Evolutionary conservation across 768 basidiomycete genomes (phyloP).

Genomic region (Leccinum sublutescens): DNA sequence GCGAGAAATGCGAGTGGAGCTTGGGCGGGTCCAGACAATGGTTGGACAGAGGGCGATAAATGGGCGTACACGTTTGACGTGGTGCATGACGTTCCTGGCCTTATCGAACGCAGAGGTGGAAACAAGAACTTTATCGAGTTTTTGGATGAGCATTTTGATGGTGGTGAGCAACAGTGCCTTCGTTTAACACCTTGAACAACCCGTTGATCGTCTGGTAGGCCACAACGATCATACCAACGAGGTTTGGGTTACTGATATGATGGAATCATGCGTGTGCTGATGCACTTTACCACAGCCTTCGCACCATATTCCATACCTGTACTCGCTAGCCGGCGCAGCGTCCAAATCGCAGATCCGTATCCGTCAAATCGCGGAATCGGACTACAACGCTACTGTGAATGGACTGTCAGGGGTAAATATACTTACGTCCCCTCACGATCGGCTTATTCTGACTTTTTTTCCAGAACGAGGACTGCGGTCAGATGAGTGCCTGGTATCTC

Average conservation of each 20-base stretch:
- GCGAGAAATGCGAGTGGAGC: slow-evolving; percentile 64
- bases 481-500: slow-evolving; percentile 89
- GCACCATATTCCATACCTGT: slow-evolving; percentile 84
- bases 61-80: slow-evolving; percentile 82
- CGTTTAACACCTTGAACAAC: background rate
- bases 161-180: slow-evolving; percentile 33
- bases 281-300: slow-evolving; percentile 53
- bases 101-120: slow-evolving; percentile 66
- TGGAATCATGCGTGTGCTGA: slow-evolving; percentile 4
- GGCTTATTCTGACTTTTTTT: background rate
- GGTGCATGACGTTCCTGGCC: slow-evolving; percentile 62
- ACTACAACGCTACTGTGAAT: slow-evolving; percentile 67
- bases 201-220: slow-evolving; percentile 37
- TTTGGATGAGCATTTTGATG: slow-evolving; percentile 56
- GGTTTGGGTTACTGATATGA: slow-evolving; percentile 24
- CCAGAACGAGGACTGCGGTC: slow-evolving; percentile 87
- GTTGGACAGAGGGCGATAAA: slow-evolving; percentile 83
- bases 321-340: slow-evolving; percentile 68
- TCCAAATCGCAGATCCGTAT: slow-evolving; percentile 71
- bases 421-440: background rate
- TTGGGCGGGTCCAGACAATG: slow-evolving; percentile 70
- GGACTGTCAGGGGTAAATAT: slow-evolving; percentile 69
- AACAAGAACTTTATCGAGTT: slow-evolving; percentile 62
- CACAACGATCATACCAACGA: slow-evolving; percentile 86
- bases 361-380: slow-evolving; percentile 55